phyloP scores from a whole-genome alignment of 371 early-diverging fungal species.

The Saksenaea vasiformis region DNA sequence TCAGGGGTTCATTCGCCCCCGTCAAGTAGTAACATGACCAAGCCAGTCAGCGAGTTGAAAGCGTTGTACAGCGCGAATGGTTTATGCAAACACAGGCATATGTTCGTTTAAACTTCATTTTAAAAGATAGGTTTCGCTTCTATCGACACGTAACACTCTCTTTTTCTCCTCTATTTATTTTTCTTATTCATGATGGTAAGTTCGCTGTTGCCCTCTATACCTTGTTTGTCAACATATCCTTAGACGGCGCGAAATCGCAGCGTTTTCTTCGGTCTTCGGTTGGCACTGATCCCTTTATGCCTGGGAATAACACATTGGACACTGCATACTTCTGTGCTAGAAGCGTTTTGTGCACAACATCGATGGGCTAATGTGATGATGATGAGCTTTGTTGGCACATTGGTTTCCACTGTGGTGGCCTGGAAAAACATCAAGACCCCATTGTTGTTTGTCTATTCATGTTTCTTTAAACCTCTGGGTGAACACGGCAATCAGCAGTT shows the following conservation, averaged over 20 bases:
- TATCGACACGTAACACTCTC: conserved; percentile 4
- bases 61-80: neutral
- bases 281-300: conserved; percentile 25
- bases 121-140: neutral
- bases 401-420: conserved; percentile 18
- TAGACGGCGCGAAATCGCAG: conserved; percentile 1
- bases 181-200: conserved; percentile 10
- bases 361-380: conserved; percentile 22
- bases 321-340: conserved; percentile 16
- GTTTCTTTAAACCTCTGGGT: conserved; percentile 79
- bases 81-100: neutral
- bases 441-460: conserved; percentile 65
- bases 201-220: neutral
- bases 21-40: conserved; percentile 2
- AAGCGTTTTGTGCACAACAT: conserved; percentile 28
- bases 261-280: neutral
- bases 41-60: neutral
- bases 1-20: conserved; percentile 4
- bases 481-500: conserved; percentile 58
- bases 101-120: neutral
- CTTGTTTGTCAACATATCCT: conserved; percentile 3
- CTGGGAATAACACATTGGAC: conserved; percentile 21
- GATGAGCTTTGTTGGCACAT: conserved; percentile 24
- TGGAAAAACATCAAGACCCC: conserved; percentile 49
- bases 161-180: conserved; percentile 10